Evolutionary conservation across 495 filamentous ascomycete species (phyloP), one percentile per base, ranked within the genome.

Genomic region (Penicillium macrosclerotiorum): DNA sequence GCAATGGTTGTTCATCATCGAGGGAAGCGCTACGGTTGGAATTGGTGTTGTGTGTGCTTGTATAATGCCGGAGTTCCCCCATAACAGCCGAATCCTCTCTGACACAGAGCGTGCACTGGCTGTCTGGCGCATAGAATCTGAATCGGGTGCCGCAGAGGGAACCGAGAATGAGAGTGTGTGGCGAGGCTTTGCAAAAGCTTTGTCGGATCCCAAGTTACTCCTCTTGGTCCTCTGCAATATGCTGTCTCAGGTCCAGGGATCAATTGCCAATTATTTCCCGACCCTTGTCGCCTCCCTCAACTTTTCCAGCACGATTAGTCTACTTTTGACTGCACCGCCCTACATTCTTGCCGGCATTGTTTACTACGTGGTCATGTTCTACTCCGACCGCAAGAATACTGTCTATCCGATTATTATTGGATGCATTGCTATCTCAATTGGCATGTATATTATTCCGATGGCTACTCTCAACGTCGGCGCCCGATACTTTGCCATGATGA

Each of bases 221-320:
- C 45, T 65, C 1, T 45, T 62, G 12, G 62, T 60, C 18, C 24
- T 65, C 16, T 52, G 53, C 27, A 58, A 62, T 47, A 64, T 61
- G 54, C 43, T 64, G 4, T 64, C 60, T 0, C 60, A 63, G 34
- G 50, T 49, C 9, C 57, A 60, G 29, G 57, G 57, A 3, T 60
- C 55, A 22, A 58, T 60, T 25, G 54, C 54, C 13, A 89, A 90
- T 60, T 91, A 91, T 73, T 90, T 91, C 64, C 88, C 88, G 1
- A 83, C 84, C 17, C 82, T 91, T 8, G 85, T 90, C 9, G 73
- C 69, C 24, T 89, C 85, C 0, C 69, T 93, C 4, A 76, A 78
- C 3, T 86, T 82, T 51, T 66, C 59, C 47, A 74, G 76, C 14
- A 80, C 86, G 29, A 54, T 73, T 20, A 82, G 87, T 2, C 25